A percentile compares a stretch with the other conserved stretches of the same genome.
Conservation (phyloP, 805 yeast species). For the Lipomyces chichibuensis region DNA sequence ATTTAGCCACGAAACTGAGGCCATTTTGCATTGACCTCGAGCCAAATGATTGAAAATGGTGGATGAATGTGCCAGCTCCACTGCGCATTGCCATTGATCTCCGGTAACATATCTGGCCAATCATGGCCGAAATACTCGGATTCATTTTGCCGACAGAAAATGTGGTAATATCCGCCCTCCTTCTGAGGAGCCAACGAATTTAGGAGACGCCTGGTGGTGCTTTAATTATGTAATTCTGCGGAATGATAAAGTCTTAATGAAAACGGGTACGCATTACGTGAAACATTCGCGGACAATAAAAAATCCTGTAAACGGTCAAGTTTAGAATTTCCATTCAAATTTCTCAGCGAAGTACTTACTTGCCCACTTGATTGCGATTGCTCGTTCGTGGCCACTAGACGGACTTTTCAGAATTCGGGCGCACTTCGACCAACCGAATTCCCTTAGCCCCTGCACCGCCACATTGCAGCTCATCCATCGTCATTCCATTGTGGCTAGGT, state of each 20-base stretch:
- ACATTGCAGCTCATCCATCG: not conserved
- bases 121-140: not conserved
- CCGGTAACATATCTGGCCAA: not conserved
- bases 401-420: no score
- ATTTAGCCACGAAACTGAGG: not conserved
- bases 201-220: not conserved
- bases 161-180: not conserved
- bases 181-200: not conserved
- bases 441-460: no score
- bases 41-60: not conserved
- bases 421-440: no score
- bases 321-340: no score
- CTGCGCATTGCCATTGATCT: not conserved
- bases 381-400: no score
- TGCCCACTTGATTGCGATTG: not conserved
- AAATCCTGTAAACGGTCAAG: no score
- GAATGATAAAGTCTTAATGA: not conserved
- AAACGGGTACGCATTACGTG: no score
- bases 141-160: slow-evolving; percentile 1
- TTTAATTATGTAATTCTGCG: not conserved
- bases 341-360: not conserved
- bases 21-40: not conserved
- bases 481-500: not conserved
- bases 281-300: no score
- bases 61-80: not conserved